Evolutionary conservation across 371 early-diverging fungal genomes (phyloP).

Genomic region (Zychaea mexicana): DNA sequence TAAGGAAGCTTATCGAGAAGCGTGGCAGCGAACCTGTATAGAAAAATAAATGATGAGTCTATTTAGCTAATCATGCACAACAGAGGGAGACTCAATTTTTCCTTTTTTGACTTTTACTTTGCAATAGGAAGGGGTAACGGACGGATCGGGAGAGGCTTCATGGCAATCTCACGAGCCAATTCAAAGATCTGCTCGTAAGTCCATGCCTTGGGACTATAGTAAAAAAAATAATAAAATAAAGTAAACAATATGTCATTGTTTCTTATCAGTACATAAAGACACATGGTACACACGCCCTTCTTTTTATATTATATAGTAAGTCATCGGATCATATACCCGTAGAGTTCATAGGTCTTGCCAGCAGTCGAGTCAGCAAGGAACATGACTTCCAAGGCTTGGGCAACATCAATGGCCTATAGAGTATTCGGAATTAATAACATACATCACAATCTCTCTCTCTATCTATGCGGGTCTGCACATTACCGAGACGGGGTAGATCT

Average conservation of each 20-base stretch:
- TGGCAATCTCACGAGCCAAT: constrained; percentile 73
- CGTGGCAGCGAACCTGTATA: constrained; percentile 36
- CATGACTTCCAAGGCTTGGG: constrained; percentile 78
- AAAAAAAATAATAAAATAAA: background rate
- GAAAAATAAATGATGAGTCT: constrained; percentile 2
- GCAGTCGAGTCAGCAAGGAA: constrained; percentile 70
- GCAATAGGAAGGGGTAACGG: constrained; percentile 72
- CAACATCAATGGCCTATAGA: constrained; percentile 91
- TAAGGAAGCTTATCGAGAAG: constrained; percentile 49
- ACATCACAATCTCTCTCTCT: no score
- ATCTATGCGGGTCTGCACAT: no score
- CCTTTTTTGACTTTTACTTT: constrained; percentile 41
- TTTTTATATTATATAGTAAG: no score
- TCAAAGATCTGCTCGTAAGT: constrained; percentile 72
- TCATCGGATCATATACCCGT: constrained; percentile 72
- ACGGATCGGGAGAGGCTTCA: constrained; percentile 64
- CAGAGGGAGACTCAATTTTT: background rate
- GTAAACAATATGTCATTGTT: background rate
- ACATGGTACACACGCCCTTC: background rate
- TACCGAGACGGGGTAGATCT: constrained; percentile 84
- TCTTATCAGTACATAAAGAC: background rate
- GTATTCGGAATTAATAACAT: no score
- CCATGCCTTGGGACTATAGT: constrained; percentile 73
- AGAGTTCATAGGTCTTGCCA: constrained; percentile 91
- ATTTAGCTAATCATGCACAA: background rate